These are phyloP conservation scores for Aureobasidium sp. DNA, from an alignment of 2,329 filamentous ascomycete species.

Conservation along the genomic window DNA sequence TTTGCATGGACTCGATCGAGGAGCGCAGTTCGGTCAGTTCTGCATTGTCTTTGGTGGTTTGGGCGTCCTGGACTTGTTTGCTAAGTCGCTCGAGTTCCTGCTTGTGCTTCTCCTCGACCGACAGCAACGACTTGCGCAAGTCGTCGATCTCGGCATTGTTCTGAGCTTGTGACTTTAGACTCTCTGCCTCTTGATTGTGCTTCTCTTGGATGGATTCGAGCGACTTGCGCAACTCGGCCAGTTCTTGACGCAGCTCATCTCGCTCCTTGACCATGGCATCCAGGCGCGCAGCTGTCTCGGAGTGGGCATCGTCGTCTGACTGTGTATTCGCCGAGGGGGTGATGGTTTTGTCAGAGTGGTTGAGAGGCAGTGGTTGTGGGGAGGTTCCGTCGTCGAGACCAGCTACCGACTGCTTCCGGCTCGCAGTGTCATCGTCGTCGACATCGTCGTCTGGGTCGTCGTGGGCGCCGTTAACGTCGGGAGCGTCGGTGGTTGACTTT, in stretches of 20 bases:
- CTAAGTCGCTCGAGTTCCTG: slow-evolving; percentile 67
- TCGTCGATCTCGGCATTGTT: slow-evolving; percentile 58
- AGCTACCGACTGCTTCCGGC: slow-evolving; percentile 3
- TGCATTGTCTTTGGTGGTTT: slow-evolving; percentile 28
- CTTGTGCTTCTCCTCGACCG: slow-evolving; percentile 60
- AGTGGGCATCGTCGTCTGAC: slow-evolving; percentile 13
- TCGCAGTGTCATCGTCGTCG: slow-evolving; percentile 27
- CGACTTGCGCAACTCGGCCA: slow-evolving; percentile 73
- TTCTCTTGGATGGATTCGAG: slow-evolving; percentile 72
- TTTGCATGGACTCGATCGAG: slow-evolving; percentile 73
- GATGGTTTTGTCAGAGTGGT: slow-evolving; percentile 8
- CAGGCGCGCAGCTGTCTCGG: slow-evolving; percentile 41
- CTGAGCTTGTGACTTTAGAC: neutral
- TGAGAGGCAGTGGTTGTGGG: slow-evolving; percentile 18
- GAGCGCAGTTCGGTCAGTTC: slow-evolving; percentile 80
- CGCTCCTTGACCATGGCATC: slow-evolving; percentile 77
- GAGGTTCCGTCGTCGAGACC: slow-evolving; percentile 3
- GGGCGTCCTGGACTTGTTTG: slow-evolving; percentile 51
- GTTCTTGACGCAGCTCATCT: slow-evolving; percentile 70
- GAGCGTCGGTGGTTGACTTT: slow-evolving; percentile 32
- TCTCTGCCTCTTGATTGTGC: slow-evolving; percentile 53
- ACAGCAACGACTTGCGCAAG: slow-evolving; percentile 73
- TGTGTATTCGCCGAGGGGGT: neutral
- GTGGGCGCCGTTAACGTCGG: slow-evolving; percentile 29
- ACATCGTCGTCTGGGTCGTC: slow-evolving; percentile 31